A percentile compares a stretch with the other conserved stretches of the same genome.
These are phyloP conservation scores for Camelina hispida DNA, from an alignment of 345 rosid species.

Conservation along the genomic window DNA sequence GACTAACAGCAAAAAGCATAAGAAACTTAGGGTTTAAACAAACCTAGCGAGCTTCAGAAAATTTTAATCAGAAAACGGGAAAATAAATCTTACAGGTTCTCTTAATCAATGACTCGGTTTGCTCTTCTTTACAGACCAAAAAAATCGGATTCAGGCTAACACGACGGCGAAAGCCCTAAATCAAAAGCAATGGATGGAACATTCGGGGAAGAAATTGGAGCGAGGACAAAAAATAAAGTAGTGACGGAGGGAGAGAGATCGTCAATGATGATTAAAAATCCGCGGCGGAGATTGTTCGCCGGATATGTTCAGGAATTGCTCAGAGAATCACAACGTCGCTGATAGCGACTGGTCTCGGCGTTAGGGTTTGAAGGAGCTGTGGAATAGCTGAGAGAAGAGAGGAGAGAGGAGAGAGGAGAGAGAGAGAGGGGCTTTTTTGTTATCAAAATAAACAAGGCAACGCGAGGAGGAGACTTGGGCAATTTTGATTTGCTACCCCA, in stretches of 20 bases:
- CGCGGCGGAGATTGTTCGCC: slow-evolving; percentile 28
- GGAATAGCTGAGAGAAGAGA: slow-evolving; percentile 1
- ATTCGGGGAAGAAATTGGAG: slow-evolving; percentile 5
- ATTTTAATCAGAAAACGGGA: background rate
- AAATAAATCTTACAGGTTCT: slow-evolving; percentile 40
- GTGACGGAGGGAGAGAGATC: slow-evolving; percentile 29
- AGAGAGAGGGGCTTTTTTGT: slow-evolving; percentile 17
- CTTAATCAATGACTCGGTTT: slow-evolving; percentile 25
- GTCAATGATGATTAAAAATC: slow-evolving; percentile 27
- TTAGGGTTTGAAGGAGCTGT: slow-evolving; percentile 44
- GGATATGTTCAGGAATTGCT: background rate
- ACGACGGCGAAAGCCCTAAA: slow-evolving; percentile 10
- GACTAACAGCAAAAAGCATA: background rate
- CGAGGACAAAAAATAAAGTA: background rate
- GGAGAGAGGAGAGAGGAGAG: slow-evolving; percentile 18
- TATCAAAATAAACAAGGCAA: slow-evolving; percentile 9
- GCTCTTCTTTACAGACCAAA: slow-evolving; percentile 18
- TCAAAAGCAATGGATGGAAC: slow-evolving; percentile 32
- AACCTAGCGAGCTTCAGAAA: slow-evolving; percentile 34
- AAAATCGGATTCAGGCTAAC: slow-evolving; percentile 13
- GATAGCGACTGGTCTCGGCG: slow-evolving; percentile 39
- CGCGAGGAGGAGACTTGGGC: slow-evolving; percentile 30
- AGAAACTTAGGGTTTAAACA: slow-evolving; percentile 38
- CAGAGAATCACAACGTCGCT: slow-evolving; percentile 38
- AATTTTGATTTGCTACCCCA: slow-evolving; percentile 10